Evolutionary conservation across 441 rosid species (phyloP).

Genomic region (Capsella rubella): DNA sequence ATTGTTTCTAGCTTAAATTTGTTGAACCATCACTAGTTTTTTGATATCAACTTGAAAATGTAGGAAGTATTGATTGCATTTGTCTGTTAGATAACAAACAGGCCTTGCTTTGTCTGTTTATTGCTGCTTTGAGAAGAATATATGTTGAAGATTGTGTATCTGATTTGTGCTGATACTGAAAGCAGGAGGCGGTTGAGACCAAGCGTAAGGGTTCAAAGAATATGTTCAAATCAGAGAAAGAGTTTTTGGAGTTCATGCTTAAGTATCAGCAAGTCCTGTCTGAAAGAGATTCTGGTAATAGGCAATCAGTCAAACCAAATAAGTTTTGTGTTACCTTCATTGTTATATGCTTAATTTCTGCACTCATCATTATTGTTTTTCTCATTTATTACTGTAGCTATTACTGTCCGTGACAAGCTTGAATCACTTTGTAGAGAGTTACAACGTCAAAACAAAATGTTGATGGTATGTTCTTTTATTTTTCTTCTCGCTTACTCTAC

Average conservation of each 20-base stretch:
- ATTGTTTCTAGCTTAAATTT: not conserved
- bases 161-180: slow-evolving; percentile 26
- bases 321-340: slow-evolving; percentile 9
- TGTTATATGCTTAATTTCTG: slow-evolving; percentile 8
- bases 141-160: slow-evolving; percentile 11
- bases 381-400: slow-evolving; percentile 53
- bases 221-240: slow-evolving; percentile 75
- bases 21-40: not conserved
- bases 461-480: slow-evolving; percentile 68
- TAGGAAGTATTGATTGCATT: not conserved
- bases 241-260: slow-evolving; percentile 80
- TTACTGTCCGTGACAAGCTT: slow-evolving; percentile 84
- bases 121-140: not conserved
- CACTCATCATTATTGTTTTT: slow-evolving; percentile 10
- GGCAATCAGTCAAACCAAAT: not conserved
- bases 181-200: slow-evolving; percentile 69
- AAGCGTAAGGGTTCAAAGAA: slow-evolving; percentile 73
- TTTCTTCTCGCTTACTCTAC: slow-evolving; percentile 12
- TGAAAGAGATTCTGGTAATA: slow-evolving; percentile 85
- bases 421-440: slow-evolving; percentile 91
- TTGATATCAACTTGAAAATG: not conserved
- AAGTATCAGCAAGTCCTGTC: slow-evolving; percentile 87
- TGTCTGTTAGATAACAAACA: not conserved
- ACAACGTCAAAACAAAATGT: slow-evolving; percentile 90
- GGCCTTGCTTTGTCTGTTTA: not conserved